These are phyloP conservation scores for Rhodotorula sp. DNA, from an alignment of 1,284 basidiomycete species.

Conservation along the genomic window DNA sequence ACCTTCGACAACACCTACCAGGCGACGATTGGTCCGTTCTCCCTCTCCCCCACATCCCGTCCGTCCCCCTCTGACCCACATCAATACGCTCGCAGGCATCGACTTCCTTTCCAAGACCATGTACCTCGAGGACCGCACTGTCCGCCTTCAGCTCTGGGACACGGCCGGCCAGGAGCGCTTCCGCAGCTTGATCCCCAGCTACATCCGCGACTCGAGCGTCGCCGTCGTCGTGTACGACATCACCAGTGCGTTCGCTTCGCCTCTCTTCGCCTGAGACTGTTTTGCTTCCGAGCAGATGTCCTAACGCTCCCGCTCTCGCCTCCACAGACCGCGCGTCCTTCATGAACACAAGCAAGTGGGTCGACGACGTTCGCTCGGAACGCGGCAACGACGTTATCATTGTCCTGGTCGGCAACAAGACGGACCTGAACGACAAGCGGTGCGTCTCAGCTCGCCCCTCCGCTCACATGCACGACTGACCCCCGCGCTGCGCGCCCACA, in stretches of 20 bases:
- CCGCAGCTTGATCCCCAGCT: slow-evolving; percentile 95
- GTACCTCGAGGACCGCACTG: slow-evolving; percentile 98
- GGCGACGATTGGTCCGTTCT: slow-evolving; percentile 80
- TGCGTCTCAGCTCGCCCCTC: slow-evolving; percentile 51
- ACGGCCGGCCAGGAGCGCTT: slow-evolving; percentile 98
- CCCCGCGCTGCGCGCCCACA: slow-evolving; percentile 49
- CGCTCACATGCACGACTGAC: slow-evolving; percentile 3
- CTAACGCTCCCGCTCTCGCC: background rate
- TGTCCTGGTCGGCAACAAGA: slow-evolving; percentile 98
- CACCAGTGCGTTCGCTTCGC: slow-evolving; percentile 69
- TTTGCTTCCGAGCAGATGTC: background rate
- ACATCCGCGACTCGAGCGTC: slow-evolving; percentile 97
- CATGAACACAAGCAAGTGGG: slow-evolving; percentile 97
- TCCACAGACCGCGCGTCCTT: slow-evolving; percentile 86
- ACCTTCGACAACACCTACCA: slow-evolving; percentile 99
- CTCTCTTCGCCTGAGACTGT: background rate
- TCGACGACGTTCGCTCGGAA: slow-evolving; percentile 97
- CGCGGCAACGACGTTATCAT: slow-evolving; percentile 98
- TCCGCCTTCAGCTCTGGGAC: slow-evolving; percentile 97
- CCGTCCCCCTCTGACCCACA: background rate
- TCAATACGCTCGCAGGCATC: slow-evolving; percentile 56
- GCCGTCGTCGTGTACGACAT: slow-evolving; percentile 99
- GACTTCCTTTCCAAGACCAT: slow-evolving; percentile 99
- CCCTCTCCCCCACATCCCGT: background rate
- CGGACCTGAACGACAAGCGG: slow-evolving; percentile 92